phyloP scores from a whole-genome alignment of 1,139 yeast species.

The Magnusiomyces paraingens region DNA sequence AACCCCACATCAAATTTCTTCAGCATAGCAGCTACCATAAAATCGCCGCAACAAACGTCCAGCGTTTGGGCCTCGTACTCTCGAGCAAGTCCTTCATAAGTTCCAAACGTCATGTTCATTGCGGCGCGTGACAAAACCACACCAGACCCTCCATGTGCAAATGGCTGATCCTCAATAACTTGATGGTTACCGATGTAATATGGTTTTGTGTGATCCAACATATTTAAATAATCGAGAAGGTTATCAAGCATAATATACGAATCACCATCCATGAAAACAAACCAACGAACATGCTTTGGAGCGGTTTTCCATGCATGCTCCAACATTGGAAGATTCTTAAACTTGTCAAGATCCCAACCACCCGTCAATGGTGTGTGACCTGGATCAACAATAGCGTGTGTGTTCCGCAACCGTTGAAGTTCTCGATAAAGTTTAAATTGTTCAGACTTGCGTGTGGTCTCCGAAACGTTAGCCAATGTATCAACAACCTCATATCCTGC shows the following conservation, averaged over 20 bases:
- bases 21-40: slow-evolving; percentile 29
- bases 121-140: slow-evolving; percentile 33
- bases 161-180: slow-evolving; percentile 19
- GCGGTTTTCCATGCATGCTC: slow-evolving; percentile 31
- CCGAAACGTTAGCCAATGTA: slow-evolving; percentile 27
- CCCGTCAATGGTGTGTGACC: slow-evolving; percentile 6
- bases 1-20: slow-evolving; percentile 15
- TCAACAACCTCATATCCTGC: slow-evolving; percentile 34
- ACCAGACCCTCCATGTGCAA: slow-evolving; percentile 38
- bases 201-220: slow-evolving; percentile 25
- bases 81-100: slow-evolving; percentile 23
- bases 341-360: slow-evolving; percentile 36
- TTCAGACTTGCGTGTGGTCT: slow-evolving; percentile 19
- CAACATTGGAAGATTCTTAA: slow-evolving; percentile 37
- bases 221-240: slow-evolving; percentile 24
- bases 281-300: slow-evolving; percentile 31
- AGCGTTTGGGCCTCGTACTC: slow-evolving; percentile 26
- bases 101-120: slow-evolving; percentile 26
- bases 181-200: slow-evolving; percentile 31
- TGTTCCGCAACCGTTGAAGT: slow-evolving; percentile 23
- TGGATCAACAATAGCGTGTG: slow-evolving; percentile 17
- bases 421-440: slow-evolving; percentile 28
- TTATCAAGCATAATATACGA: slow-evolving; percentile 30
- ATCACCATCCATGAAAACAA: slow-evolving; percentile 36
- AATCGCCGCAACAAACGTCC: slow-evolving; percentile 34